Conservation (phyloP, 768 basidiomycete species). For the Pleurotus djamor region DNA sequence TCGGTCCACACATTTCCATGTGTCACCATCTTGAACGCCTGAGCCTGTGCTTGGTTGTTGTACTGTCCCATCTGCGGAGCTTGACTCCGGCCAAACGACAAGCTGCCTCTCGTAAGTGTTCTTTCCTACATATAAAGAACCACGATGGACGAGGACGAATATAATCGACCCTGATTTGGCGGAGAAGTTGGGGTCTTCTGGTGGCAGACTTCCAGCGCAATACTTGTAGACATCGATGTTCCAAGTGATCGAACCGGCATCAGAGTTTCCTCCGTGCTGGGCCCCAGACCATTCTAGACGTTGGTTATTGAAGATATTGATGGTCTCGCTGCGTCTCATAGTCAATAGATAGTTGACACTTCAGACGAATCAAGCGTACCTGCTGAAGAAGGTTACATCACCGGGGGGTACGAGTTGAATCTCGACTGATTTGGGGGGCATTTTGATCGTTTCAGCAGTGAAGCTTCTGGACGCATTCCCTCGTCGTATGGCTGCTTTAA, state of each 20-base stretch:
- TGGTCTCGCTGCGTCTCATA: background rate
- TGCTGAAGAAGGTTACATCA: background rate
- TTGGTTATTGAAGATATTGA: background rate
- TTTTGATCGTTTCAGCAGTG: background rate
- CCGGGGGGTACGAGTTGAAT: background rate
- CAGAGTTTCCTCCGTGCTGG: background rate
- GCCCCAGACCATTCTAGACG: background rate
- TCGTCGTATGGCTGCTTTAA: too few relatives aligned
- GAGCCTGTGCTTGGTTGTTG: background rate
- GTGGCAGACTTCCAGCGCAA: background rate
- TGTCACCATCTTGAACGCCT: background rate
- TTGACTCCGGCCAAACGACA: background rate
- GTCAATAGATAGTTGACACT: background rate
- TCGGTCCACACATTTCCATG: background rate
- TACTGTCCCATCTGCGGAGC: background rate
- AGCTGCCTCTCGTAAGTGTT: background rate
- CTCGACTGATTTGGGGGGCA: background rate
- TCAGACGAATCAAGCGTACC: background rate
- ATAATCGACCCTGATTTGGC: background rate
- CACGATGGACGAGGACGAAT: background rate
- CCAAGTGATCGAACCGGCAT: background rate
- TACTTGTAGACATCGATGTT: background rate
- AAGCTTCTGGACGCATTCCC: too few relatives aligned
- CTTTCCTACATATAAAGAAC: background rate
- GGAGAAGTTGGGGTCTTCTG: background rate